phyloP scores from a whole-genome alignment of 148 eudicot genomes.

The Rhododendron mucronatum region DNA sequence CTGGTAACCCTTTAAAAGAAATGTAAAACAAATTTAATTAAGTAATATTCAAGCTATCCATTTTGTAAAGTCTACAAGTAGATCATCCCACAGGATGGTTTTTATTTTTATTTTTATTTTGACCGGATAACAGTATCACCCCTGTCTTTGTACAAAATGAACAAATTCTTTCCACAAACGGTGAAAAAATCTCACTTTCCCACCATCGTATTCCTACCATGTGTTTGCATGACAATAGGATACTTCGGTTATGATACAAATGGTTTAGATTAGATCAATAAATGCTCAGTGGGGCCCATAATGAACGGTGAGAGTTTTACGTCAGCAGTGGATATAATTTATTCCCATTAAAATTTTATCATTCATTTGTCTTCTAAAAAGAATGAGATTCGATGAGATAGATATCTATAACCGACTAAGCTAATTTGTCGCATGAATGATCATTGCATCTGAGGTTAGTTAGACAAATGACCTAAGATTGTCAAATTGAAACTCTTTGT shows the following conservation, averaged over 20 bases:
- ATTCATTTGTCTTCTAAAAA: background rate
- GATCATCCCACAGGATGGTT: background rate
- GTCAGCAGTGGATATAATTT: no score
- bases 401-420: background rate
- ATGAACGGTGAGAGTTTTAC: no score
- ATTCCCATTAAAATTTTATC: background rate
- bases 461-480: no score
- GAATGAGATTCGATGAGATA: background rate
- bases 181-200: no score
- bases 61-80: background rate
- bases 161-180: no score
- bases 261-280: no score
- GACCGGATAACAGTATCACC: background rate
- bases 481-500: no score
- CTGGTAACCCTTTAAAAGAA: slow-evolving; percentile 44
- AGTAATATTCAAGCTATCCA: background rate
- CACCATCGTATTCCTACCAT: no score
- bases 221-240: no score
- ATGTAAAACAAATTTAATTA: background rate
- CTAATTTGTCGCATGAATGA: background rate
- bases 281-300: no score
- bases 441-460: background rate
- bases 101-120: background rate
- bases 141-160: background rate
- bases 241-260: no score